These are phyloP conservation scores for Penicillium decumbens DNA, from an alignment of 2,329 filamentous ascomycete species.

Conservation along the genomic window DNA sequence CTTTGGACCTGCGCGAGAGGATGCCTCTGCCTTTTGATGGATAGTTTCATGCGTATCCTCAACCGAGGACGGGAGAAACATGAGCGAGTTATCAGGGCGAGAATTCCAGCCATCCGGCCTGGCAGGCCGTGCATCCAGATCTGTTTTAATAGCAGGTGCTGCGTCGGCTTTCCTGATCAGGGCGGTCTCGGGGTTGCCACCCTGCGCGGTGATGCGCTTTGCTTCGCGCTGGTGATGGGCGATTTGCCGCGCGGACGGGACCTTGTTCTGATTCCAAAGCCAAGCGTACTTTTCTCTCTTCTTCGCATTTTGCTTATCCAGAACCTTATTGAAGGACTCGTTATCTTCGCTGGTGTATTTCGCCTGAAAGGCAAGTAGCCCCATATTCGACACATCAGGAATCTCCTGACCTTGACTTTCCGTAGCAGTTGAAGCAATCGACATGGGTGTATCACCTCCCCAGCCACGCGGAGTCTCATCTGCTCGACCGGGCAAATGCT, in stretches of 20 bases:
- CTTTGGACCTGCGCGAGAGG: constrained; percentile 71
- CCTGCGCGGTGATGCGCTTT: constrained; percentile 66
- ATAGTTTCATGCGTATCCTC: constrained; percentile 56
- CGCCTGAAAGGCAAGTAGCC: constrained; percentile 77
- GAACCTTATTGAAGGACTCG: constrained; percentile 86
- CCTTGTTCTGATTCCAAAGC: constrained; percentile 83
- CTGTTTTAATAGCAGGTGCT: constrained; percentile 58
- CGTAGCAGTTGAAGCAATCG: constrained; percentile 45
- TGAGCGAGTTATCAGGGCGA: constrained; percentile 72
- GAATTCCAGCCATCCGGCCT: constrained; percentile 71
- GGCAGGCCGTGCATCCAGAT: constrained; percentile 66
- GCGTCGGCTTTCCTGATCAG: constrained; percentile 23
- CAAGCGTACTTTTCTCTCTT: constrained; percentile 79
- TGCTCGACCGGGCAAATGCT: constrained; percentile 38
- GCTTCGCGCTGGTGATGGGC: constrained; percentile 53
- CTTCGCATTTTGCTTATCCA: constrained; percentile 87
- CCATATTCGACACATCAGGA: constrained; percentile 68
- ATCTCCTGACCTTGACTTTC: constrained; percentile 41
- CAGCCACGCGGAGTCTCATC: constrained; percentile 46
- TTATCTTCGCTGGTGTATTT: constrained; percentile 98
- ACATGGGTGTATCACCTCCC: constrained; percentile 68
- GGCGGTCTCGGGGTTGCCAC: constrained; percentile 57
- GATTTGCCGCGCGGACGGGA: constrained; percentile 60
- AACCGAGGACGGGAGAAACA: constrained; percentile 62
- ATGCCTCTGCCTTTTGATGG: constrained; percentile 62